Evolutionary conservation across 805 yeast genomes (phyloP), one percentile per base, ranked within the genome.

Genomic region (Spathaspora hagerdaliae): DNA sequence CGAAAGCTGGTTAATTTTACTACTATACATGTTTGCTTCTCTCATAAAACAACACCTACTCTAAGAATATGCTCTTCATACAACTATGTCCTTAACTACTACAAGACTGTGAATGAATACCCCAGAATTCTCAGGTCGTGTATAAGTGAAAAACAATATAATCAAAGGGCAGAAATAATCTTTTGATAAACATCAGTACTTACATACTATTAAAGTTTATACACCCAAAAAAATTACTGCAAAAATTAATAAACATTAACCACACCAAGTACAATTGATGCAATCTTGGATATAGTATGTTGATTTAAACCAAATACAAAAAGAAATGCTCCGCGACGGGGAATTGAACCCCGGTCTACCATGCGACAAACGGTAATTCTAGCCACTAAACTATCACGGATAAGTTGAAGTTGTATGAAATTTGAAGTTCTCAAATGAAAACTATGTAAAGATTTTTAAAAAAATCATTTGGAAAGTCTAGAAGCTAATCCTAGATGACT

Each of bases 261-360:
- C 24, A 19, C 5, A 19, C 24, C 5, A 19, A 19, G 24, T 19
- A 3, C 24, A 19, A 19, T 19, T 19, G 4, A 5, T 19, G 24
- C 24, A 19, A 19, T 19, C 5, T 19, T 19, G 24, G 24, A 19
- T 19, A 19, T 19, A 19, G 24, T 19, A 5, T 19, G 24, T 19
- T 19, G 24, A 19, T 19, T 19, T 19, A 19, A 19, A 19, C 24
- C 4, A 19, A 19, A 19, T 26, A 26, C 6, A 36, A 24, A 39
- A 39, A 41, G 37, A 43, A 43, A 37, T 32, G 45, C 54, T 51
- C 54, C 54, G 52, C 46, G 54, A 51, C 54, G 52, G 55, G 55
- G 55, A 51, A 51, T 51, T 51, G 55, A 51, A 51, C 55, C 55
- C 55, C 52, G 55, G 55, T 51, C 55, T 51, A 51, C 55, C 55